Evolutionary conservation across 257 asterid species (phyloP), one percentile per base, ranked within the genome.

Genomic region (Leptodermis oblonga): DNA sequence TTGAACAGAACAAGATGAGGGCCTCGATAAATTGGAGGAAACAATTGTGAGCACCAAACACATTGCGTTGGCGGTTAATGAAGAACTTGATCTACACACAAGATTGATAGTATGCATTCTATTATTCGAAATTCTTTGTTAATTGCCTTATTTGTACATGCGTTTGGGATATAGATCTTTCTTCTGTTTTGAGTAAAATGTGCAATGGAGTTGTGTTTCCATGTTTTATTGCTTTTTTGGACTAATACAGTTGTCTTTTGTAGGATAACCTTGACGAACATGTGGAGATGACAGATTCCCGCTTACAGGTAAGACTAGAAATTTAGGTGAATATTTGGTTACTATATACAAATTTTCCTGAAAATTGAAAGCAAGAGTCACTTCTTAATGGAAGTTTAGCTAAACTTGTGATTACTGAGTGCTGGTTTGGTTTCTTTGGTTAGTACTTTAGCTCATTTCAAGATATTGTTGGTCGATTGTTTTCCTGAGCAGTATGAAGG

Each of bases 41-140:
- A 89, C 97, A 8, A 92, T 94, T 67, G 34, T 84, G 53, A 94
- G 99, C 85, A 94, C 97, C 73, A 94, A 89, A 77, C 99, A 94
- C 78, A 89, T 94, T 71, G 97, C 96, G 26, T 65, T 91, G 80
- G 95, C 99, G 36, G 97, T 94, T 79, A 94, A 86, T 49, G 97
- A 94, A 79, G 99, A 94, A 80, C 96, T 94, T 69, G 88, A 76
- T 76, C 89, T 94, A 45, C 99, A 91, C 70, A 84, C 97, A 7
- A 86, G 93, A 81, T 87, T 91, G 59, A 89, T 94, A 72, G 99
- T 91, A 79, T 68, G 97, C 78, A 59, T 78, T 73, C 68, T 68
- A 58, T 59, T 67, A 62, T 76, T 73, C 34, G n/a, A 20, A 49
- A 73, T 63, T 67, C 15, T 18, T 34, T 31, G 3, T 76, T 66